A percentile compares a stretch with the other conserved stretches of the same genome.
phyloP scores from a whole-genome alignment of 768 basidiomycete species.

The Leucogyrophana mollusca region DNA sequence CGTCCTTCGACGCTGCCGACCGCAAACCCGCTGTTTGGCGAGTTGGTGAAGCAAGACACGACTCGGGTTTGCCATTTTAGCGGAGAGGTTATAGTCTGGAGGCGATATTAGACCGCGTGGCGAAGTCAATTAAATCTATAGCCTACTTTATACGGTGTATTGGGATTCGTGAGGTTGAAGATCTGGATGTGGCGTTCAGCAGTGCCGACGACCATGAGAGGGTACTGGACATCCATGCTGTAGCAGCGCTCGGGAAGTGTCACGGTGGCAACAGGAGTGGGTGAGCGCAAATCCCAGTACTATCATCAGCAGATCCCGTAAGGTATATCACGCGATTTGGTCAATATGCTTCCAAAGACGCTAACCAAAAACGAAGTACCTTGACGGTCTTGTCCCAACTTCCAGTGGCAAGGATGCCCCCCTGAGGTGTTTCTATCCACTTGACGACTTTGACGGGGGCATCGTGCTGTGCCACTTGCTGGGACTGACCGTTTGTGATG shows the following conservation, averaged over 20 bases:
- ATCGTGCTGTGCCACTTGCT: slow-evolving; percentile 89
- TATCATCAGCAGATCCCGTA: slow-evolving; percentile 35
- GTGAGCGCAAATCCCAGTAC: slow-evolving; percentile 90
- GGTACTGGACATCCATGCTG: slow-evolving; percentile 77
- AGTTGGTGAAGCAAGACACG: slow-evolving; percentile 77
- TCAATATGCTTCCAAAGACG: background rate
- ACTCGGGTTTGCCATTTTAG: slow-evolving; percentile 93
- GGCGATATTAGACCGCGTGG: background rate
- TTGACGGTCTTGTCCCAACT: slow-evolving; percentile 99
- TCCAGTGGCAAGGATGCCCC: slow-evolving; percentile 83
- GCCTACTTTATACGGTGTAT: slow-evolving; percentile 69
- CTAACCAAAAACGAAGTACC: slow-evolving; percentile 41
- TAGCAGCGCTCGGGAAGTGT: slow-evolving; percentile 90
- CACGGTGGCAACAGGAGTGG: slow-evolving; percentile 76
- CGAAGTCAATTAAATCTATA: slow-evolving; percentile 3
- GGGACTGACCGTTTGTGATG: slow-evolving; percentile 73
- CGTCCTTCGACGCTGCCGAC: slow-evolving; percentile 88
- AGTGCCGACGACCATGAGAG: slow-evolving; percentile 88
- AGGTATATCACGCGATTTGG: no score
- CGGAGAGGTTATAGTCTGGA: slow-evolving; percentile 77
- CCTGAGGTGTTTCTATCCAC: slow-evolving; percentile 75
- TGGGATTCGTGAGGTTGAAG: slow-evolving; percentile 83
- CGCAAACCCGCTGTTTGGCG: slow-evolving; percentile 68
- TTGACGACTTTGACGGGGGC: slow-evolving; percentile 81
- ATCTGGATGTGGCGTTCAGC: slow-evolving; percentile 92